A percentile compares a stretch with the other conserved stretches of the same genome.
Evolutionary conservation across 495 filamentous ascomycete species (phyloP).

Genomic region (Aspergillus baeticus): DNA sequence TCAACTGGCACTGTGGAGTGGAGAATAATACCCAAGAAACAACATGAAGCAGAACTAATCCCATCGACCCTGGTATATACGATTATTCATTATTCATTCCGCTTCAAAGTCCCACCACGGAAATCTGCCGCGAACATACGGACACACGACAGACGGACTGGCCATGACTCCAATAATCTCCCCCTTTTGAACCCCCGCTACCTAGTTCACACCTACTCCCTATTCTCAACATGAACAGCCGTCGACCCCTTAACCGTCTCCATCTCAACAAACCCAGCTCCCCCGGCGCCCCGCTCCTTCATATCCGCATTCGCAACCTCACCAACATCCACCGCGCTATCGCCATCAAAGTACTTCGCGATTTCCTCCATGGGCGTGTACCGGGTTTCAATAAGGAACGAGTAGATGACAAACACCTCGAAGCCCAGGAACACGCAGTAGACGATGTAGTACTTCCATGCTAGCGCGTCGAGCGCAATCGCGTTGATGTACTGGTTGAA

Average conservation of each 20-base stretch:
- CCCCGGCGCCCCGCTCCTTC: slow-evolving; percentile 1
- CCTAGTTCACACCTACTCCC: too few species aligned
- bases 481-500: slow-evolving; percentile 4
- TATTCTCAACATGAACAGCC: neutral
- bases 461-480: neutral
- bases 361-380: slow-evolving; percentile 8
- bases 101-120: too few species aligned
- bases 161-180: too few species aligned
- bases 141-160: too few species aligned
- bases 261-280: neutral
- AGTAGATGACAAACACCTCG: slow-evolving; percentile 5
- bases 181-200: too few species aligned
- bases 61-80: too few species aligned
- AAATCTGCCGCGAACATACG: too few species aligned
- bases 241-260: neutral
- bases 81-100: too few species aligned
- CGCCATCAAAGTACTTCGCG: slow-evolving; percentile 2
- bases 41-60: too few species aligned
- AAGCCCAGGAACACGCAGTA: slow-evolving; percentile 5
- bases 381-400: slow-evolving; percentile 3
- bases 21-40: too few species aligned
- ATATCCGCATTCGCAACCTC: neutral
- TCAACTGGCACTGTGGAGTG: too few species aligned
- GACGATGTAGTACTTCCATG: slow-evolving; percentile 1
- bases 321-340: neutral